Base-by-base conservation (phyloP, 345 rosid species). In the Sisymbrium irio region DNA sequence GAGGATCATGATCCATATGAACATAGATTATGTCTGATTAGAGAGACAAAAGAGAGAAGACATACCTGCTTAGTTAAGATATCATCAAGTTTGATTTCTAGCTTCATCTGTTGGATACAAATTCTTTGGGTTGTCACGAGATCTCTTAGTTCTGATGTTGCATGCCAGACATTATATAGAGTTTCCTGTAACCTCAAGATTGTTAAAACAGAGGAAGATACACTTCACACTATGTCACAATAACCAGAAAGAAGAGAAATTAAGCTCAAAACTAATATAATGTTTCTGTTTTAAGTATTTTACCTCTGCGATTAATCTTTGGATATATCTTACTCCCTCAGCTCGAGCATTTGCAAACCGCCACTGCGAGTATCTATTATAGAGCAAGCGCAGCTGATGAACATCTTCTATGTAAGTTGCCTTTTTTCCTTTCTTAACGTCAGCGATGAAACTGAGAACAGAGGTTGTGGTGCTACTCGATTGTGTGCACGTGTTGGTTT, bases 341-440 rank as follows among this genome's bases (percentile, higher is more conserved):
- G 88, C 86, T 58, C 78, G 77, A 61, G 97, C 96, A 86, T 87
- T 90, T 53, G 92, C 85, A 75, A 92, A 90, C 65, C 93, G 81
- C 99, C 99, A 95, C 60, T 95, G 99, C 68, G 89, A 68, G 75
- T 62, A 81, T 84, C 97, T 82, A 36, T 95, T 95, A 67, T 95
- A 80, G n/a, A 95, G 83, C 73, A 89, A 79, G 62, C 92, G 83
- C 3, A 92, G 80, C 62, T 89, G 93, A 82, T 88, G 97, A 72
- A 89, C 99, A 82, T 88, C 97, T 75, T 89, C 99, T 25, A 92
- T 79, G 59, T 75, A 84, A 77, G 67, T 82, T 50, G 85, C 53
- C 65, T 84, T 94, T 71, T 83, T 87, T 20, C 95, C 96, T 70
- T 77, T 94, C 57, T 86, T 88, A 39, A 89, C 82, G 77, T 94